Percentiles rank a stretch among this genome's conserved stretches.
Evolutionary conservation across 2,329 filamentous ascomycete species (phyloP).

Genomic region (Beauveria bassiana): DNA sequence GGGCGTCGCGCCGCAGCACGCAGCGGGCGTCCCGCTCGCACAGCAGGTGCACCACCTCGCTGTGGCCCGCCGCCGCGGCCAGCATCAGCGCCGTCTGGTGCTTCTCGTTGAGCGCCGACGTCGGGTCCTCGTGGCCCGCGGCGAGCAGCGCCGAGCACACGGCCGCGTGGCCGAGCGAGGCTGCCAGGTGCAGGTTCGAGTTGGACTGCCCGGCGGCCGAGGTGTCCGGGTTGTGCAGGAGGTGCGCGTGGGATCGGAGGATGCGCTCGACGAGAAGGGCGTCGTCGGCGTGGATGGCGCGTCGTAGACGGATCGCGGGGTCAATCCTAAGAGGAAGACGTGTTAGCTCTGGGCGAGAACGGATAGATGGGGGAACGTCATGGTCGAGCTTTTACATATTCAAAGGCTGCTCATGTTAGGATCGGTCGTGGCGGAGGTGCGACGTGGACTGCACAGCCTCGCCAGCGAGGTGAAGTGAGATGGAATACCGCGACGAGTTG

Average conservation of each 20-base stretch:
- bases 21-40: constrained; percentile 54
- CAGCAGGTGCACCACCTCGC: constrained; percentile 66
- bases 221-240: constrained; percentile 73
- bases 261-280: constrained; percentile 67
- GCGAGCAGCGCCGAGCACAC: constrained; percentile 64
- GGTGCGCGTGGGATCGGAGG: constrained; percentile 60
- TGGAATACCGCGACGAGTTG: not conserved
- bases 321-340: constrained; percentile 53
- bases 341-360: not conserved
- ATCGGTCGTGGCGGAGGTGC: not conserved
- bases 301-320: constrained; percentile 66
- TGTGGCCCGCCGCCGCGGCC: constrained; percentile 60
- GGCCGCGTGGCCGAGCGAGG: constrained; percentile 59
- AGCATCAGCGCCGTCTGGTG: constrained; percentile 78
- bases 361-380: no score
- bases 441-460: not conserved
- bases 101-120: constrained; percentile 69
- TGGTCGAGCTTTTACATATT: not conserved
- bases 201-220: constrained; percentile 63
- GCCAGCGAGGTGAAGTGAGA: constrained; percentile 8
- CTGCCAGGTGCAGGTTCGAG: constrained; percentile 76
- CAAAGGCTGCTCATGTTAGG: not conserved
- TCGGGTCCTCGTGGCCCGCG: constrained; percentile 66
- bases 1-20: constrained; percentile 57
- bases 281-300: constrained; percentile 73